Percentiles rank a stretch among this genome's conserved stretches.
These are phyloP conservation scores for Tylopilus sp. DNA, from an alignment of 768 basidiomycete genomes.

Conservation along the genomic window DNA sequence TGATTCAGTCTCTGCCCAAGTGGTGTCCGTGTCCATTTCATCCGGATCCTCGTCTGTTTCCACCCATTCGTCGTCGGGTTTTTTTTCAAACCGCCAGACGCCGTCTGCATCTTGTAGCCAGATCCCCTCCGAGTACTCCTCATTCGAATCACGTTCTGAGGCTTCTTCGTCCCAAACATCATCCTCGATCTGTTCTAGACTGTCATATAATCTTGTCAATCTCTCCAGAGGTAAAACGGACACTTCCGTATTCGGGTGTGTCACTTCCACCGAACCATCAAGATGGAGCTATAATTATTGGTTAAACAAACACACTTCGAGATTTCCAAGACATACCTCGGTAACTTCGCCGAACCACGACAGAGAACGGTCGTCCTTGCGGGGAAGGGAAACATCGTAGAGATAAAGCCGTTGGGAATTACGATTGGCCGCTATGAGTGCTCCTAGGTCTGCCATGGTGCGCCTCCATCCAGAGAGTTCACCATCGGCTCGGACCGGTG, in stretches of 20 bases:
- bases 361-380: constrained; percentile 39
- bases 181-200: constrained; percentile 75
- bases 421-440: constrained; percentile 47
- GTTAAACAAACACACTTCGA: constrained; percentile 5
- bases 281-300: constrained; percentile 52
- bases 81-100: constrained; percentile 30
- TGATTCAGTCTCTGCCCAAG: constrained; percentile 27
- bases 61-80: constrained; percentile 38
- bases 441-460: constrained; percentile 65
- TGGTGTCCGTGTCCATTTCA: constrained; percentile 36
- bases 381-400: constrained; percentile 42
- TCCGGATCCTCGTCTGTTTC: constrained; percentile 34
- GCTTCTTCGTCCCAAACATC: constrained; percentile 50
- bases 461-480: constrained; percentile 68
- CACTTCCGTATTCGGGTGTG: constrained; percentile 55
- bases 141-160: constrained; percentile 35
- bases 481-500: constrained; percentile 44
- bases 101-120: constrained; percentile 44
- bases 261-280: constrained; percentile 72
- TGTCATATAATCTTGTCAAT: constrained; percentile 76
- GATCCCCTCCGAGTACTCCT: constrained; percentile 40
- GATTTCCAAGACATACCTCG: constrained; percentile 42
- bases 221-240: constrained; percentile 59
- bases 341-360: constrained; percentile 89
- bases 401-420: constrained; percentile 38